Percentiles rank a stretch among this genome's conserved stretches.
Evolutionary conservation across 1,284 basidiomycete species (phyloP).

Genomic region (Rhodofomes roseus): DNA sequence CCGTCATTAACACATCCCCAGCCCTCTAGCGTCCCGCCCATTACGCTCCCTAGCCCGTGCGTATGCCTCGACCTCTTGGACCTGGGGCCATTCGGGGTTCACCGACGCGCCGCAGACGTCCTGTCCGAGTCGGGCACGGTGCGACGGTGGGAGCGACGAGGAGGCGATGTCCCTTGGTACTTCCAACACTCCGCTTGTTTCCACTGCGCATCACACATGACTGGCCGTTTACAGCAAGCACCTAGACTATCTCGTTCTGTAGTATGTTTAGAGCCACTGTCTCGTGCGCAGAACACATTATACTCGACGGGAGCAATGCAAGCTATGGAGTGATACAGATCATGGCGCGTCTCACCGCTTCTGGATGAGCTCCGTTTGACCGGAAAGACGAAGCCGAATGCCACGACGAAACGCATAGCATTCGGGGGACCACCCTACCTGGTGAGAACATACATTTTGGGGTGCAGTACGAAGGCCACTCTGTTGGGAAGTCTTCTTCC

Average conservation of each 20-base stretch:
- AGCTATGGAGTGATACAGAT: background rate
- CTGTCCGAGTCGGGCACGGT: background rate
- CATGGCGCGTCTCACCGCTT: background rate
- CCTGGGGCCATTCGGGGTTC: background rate
- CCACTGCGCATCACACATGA: background rate
- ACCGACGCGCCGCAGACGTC: background rate
- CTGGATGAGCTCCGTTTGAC: background rate
- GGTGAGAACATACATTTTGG: background rate
- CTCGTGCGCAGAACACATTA: background rate
- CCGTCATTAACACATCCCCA: background rate
- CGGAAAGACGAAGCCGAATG: background rate
- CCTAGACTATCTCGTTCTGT: background rate
- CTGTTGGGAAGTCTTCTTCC: background rate
- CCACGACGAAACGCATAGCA: background rate
- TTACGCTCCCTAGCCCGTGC: background rate
- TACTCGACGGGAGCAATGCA: background rate
- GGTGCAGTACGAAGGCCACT: background rate
- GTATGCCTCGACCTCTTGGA: background rate
- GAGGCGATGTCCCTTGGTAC: background rate
- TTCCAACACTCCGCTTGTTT: background rate
- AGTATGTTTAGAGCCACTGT: background rate
- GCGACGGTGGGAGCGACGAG: background rate
- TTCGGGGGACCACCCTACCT: background rate
- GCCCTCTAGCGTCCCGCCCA: background rate
- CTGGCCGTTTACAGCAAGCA: background rate